Evolutionary conservation across 2,329 filamentous ascomycete genomes (phyloP).

Genomic region (Paraphoma sp.): DNA sequence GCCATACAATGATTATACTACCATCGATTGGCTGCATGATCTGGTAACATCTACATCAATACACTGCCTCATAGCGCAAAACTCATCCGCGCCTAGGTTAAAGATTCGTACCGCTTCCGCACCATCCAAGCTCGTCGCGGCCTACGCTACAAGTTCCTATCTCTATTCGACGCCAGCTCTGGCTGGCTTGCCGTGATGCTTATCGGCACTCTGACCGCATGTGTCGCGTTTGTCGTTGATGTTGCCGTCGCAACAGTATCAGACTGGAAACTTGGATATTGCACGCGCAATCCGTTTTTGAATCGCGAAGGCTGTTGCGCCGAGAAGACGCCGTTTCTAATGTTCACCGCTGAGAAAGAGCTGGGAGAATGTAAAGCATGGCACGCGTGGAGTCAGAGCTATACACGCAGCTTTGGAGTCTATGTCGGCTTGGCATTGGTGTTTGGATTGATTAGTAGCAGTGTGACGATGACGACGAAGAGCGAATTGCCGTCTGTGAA

Average conservation of each 20-base stretch:
- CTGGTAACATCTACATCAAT: conserved; percentile 46
- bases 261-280: conserved; percentile 66
- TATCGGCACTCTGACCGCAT: conserved; percentile 62
- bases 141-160: conserved; percentile 49
- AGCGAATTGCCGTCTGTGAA: conserved; percentile 54
- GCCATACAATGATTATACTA: conserved; percentile 67
- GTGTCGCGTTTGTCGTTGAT: conserved; percentile 63
- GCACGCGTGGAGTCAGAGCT: conserved; percentile 53
- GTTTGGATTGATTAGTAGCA: conserved; percentile 59
- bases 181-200: conserved; percentile 64
- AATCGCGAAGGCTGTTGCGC: conserved; percentile 61
- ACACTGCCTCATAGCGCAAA: background rate
- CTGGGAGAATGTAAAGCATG: conserved; percentile 49
- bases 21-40: conserved; percentile 69
- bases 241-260: conserved; percentile 61
- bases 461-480: conserved; percentile 59
- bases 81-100: conserved; percentile 49
- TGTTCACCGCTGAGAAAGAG: conserved; percentile 27
- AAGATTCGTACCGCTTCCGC: conserved; percentile 63
- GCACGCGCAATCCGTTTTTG: conserved; percentile 53
- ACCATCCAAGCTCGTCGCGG: conserved; percentile 53
- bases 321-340: background rate
- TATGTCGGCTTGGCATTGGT: conserved; percentile 58
- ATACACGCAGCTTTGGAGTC: conserved; percentile 53
- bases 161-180: conserved; percentile 58